phyloP scores from a whole-genome alignment of 1,139 yeast genomes.

The Taiozyma onychis region DNA sequence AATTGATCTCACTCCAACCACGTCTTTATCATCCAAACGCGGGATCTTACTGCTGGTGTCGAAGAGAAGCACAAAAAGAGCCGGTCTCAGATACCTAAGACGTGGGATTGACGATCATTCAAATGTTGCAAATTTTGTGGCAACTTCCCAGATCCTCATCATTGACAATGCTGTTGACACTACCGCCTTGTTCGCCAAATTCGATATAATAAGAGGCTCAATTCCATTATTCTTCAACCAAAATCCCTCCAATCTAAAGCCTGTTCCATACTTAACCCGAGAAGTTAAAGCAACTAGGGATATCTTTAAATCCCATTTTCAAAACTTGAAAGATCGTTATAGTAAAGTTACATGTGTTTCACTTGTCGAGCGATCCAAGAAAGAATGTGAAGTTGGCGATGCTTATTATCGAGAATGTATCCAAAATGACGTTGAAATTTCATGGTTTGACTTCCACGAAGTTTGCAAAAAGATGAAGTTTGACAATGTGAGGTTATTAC shows the following conservation, averaged over 20 bases:
- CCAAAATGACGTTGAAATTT: constrained; percentile 23
- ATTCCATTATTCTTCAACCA: constrained; percentile 50
- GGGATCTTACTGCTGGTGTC: constrained; percentile 28
- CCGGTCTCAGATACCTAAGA: constrained; percentile 41
- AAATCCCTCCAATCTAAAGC: constrained; percentile 43
- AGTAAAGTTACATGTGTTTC: constrained; percentile 29
- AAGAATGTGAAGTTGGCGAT: constrained; percentile 31
- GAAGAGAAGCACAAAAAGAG: constrained; percentile 32
- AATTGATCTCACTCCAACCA: constrained; percentile 5
- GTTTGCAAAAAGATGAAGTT: constrained; percentile 35
- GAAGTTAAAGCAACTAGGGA: constrained; percentile 23
- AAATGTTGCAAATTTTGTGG: constrained; percentile 42
- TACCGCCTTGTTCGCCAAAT: constrained; percentile 15
- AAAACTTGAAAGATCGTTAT: constrained; percentile 22
- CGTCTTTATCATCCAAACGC: constrained; percentile 4
- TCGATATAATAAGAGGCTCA: constrained; percentile 33
- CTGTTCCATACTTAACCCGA: constrained; percentile 32
- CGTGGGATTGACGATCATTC: constrained; percentile 39
- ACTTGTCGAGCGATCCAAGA: constrained; percentile 31
- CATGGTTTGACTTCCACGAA: constrained; percentile 41
- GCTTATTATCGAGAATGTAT: constrained; percentile 25
- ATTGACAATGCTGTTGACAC: constrained; percentile 9
- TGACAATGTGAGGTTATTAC: constrained; percentile 27
- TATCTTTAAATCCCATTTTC: constrained; percentile 29
- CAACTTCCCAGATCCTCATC: constrained; percentile 33